Evolutionary conservation across 2,329 filamentous ascomycete genomes (phyloP), one percentile per base, ranked within the genome.

Genomic region (Endocalyx cinctus): DNA sequence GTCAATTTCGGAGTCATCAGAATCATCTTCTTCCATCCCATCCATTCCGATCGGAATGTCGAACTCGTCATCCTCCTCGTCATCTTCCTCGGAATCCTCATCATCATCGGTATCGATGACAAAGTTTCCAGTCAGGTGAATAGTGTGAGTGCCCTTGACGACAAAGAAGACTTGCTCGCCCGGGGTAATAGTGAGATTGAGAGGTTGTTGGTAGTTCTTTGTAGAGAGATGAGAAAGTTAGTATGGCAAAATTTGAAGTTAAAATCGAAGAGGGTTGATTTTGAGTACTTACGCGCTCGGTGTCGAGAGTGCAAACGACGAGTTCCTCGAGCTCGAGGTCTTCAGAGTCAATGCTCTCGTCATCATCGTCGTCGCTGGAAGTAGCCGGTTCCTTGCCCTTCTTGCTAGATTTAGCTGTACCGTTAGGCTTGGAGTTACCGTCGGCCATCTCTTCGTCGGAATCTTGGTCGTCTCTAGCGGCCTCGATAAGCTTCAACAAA

Each of bases 71-170:
- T 82, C 77, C 6, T 83, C 79, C 27, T 79, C 74, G 13, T 79
- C 76, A 14, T 77, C 70, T 27, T 77, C 74, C 14, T 77, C 74
- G 31, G 77, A 75, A 29, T 77, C 73, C 29, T 75, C 73, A 31
- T 82, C 74, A 29, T 84, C 76, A 29, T 76, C 69, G 38, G 80
- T 72, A 42, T 79, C 70, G 56, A 92, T 77, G 48, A 98, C 77
- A 66, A 95, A 97, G 78, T 98, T 98, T 51, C 92, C 92, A 43
- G 90, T 97, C 40, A 98, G 77, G 68, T 83, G 92, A 55, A 98
- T 74, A 45, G 84, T 79, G 74, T 96, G 88, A 43, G 86, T 92
- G 52, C 92, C 92, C 42, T 77, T 81, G 47, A 94, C 88, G 58
- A 85, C 78, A 72, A 98, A 97, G 74, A 86, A 95, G 47, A 96